These are phyloP conservation scores for Xylaria longipes DNA, from an alignment of 495 filamentous ascomycete species.

Conservation along the genomic window DNA sequence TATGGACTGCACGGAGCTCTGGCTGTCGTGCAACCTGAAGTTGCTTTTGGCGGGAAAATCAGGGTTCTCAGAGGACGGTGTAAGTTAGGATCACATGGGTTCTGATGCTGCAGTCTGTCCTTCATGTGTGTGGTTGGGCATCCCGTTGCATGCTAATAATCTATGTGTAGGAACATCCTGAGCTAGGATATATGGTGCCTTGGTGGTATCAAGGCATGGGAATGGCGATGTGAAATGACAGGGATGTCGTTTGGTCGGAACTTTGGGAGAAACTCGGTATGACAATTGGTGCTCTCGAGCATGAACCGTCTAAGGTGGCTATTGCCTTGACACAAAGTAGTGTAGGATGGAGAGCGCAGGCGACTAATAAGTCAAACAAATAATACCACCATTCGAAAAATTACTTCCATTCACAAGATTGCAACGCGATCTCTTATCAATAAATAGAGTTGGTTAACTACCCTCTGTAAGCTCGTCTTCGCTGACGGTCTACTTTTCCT, in stretches of 20 bases:
- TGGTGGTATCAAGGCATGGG: conserved; percentile 26
- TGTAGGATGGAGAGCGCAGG: not conserved
- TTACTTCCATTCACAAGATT: not conserved
- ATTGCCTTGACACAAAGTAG: not conserved
- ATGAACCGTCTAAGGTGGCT: not conserved
- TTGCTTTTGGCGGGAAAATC: conserved; percentile 12
- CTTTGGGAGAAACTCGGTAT: not conserved
- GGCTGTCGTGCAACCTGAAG: conserved; percentile 22
- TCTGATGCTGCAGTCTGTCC: not conserved
- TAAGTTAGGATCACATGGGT: conserved; percentile 3
- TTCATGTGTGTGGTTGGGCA: not conserved
- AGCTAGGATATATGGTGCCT: conserved; percentile 20
- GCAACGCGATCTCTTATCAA: not conserved
- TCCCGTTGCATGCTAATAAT: conserved; percentile 1
- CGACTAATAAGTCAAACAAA: not conserved
- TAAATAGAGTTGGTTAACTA: not conserved
- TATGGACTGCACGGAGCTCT: conserved; percentile 19
- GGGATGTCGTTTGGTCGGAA: not conserved
- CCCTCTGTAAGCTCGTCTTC: not conserved
- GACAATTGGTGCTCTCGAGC: not conserved
- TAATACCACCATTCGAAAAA: not conserved
- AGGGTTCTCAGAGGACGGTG: conserved; percentile 12
- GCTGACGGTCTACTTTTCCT: not conserved
- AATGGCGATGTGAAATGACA: not conserved
- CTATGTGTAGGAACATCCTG: conserved; percentile 5